A percentile compares a stretch with the other conserved stretches of the same genome.
Evolutionary conservation across 352 stramenopile genomes (phyloP).

Genomic region (Pythium aquatile): DNA sequence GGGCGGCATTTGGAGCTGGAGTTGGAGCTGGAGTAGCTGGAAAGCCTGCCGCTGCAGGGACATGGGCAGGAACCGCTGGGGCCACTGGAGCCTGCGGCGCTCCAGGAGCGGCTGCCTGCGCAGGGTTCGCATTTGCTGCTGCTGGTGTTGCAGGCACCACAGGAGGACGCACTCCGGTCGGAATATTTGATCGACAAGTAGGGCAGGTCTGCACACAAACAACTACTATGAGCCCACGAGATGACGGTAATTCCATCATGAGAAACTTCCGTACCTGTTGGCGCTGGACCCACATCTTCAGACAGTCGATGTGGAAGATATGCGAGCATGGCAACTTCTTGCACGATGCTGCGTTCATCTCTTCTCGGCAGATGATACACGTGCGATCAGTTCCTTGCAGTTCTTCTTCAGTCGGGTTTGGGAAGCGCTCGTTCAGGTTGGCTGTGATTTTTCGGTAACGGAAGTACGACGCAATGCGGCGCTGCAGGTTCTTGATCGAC

Average conservation of each 20-base stretch:
- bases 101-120: constrained; percentile 21
- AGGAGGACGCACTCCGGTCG: constrained; percentile 50
- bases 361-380: constrained; percentile 97
- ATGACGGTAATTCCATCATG: not conserved
- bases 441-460: constrained; percentile 94
- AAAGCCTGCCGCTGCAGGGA: not conserved
- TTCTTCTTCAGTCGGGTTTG: constrained; percentile 93
- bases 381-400: constrained; percentile 90
- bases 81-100: constrained; percentile 17
- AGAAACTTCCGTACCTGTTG: constrained; percentile 73
- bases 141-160: constrained; percentile 35
- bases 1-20: constrained; percentile 6
- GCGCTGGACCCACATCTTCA: constrained; percentile 98
- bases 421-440: constrained; percentile 96
- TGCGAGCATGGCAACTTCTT: constrained; percentile 98
- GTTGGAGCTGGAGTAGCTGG: not conserved
- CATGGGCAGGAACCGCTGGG: constrained; percentile 10
- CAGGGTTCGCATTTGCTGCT: constrained; percentile 26
- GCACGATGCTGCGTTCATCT: constrained; percentile 86
- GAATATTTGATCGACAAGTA: constrained; percentile 96
- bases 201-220: constrained; percentile 82
- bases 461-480: constrained; percentile 82
- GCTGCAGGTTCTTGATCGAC: constrained; percentile 85
- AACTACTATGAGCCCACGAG: not conserved
- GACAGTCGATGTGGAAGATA: constrained; percentile 97